Evolutionary conservation across 306 rosid genomes (phyloP), one percentile per base, ranked within the genome.

Genomic region (Vigna angularis): DNA sequence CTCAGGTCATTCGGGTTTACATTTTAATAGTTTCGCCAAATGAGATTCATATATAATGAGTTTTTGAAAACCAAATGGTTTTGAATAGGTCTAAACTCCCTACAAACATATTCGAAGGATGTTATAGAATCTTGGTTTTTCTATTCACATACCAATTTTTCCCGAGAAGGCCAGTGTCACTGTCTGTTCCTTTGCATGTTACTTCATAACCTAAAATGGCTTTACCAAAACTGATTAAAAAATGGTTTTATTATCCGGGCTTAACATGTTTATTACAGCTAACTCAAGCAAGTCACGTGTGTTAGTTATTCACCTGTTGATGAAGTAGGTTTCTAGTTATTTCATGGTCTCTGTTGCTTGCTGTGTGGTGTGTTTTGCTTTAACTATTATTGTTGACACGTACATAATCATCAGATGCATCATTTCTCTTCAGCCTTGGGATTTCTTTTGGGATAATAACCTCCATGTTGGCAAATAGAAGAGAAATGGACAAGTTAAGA

Each of bases 401-500:
- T 85, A 17, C 64, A 13, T 72, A 55, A 70, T 89, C 87, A 55
- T 82, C 82, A 74, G 93, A 88, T 83, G 84, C 82, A 66, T 50
- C 45, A 42, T 61, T 87, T 84, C 79, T 91, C 73, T 86, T 95
- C 86, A 86, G 86, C 79, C 87, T 95, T 61, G 98, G 98, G 67
- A 81, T 91, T 61, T 90, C 92, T 32, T 76, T 95, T 51, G 98
- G 98, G 77, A 88, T 87, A 36, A 66, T 92, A 63, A 64, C 83
- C 65, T 84, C 89, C 73, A 45, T 85, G 77, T 47, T 90, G 72
- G 71, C 72, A 69, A 87, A 82, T 73, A 86, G 81, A 81, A 74
- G 56, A 74, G 98, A 92, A 86, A 83, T 82, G 47, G 88, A 82
- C 75, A 84, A 81, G 79, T 79, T 95, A 65, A 82, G 85, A 81